Percentiles rank a stretch among this genome's conserved stretches.
These are phyloP conservation scores for Aspergillus sp. DNA, from an alignment of 2,329 filamentous ascomycete species.

Conservation along the genomic window DNA sequence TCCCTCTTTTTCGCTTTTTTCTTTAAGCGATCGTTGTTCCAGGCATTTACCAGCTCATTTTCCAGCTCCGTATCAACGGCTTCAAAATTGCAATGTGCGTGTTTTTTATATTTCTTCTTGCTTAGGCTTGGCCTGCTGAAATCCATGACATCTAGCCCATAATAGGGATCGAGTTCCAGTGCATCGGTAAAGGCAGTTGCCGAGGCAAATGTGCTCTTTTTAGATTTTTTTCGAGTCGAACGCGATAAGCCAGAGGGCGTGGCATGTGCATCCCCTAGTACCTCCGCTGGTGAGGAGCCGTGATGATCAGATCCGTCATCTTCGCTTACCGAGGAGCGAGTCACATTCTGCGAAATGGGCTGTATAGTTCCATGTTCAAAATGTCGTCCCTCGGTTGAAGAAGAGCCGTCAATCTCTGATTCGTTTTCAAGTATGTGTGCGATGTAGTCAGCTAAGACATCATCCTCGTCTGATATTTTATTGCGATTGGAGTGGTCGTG, in stretches of 20 bases:
- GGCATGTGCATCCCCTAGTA: background rate
- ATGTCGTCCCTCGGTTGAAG: background rate
- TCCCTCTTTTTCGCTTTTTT: constrained; percentile 70
- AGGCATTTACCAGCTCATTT: constrained; percentile 57
- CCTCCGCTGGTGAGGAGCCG: background rate
- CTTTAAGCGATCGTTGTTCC: constrained; percentile 67
- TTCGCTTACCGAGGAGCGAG: background rate
- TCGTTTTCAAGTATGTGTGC: constrained; percentile 36
- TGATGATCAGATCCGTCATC: background rate
- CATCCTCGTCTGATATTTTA: constrained; percentile 50
- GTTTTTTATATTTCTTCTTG: constrained; percentile 63
- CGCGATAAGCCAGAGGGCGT: background rate
- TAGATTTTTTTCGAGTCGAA: background rate
- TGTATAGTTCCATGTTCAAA: background rate
- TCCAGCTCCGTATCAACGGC: constrained; percentile 69
- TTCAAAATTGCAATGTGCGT: constrained; percentile 54
- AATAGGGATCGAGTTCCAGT: constrained; percentile 59
- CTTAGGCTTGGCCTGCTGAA: constrained; percentile 69
- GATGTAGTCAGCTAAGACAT: constrained; percentile 40
- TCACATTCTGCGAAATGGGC: background rate
- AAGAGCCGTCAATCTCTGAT: background rate
- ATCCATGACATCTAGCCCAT: constrained; percentile 83
- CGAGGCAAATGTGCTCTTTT: constrained; percentile 46
- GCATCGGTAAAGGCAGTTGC: constrained; percentile 59
- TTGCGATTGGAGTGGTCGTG: background rate